phyloP scores from a whole-genome alignment of 2,329 filamentous ascomycete genomes.

The Epichloe sylvatica region DNA sequence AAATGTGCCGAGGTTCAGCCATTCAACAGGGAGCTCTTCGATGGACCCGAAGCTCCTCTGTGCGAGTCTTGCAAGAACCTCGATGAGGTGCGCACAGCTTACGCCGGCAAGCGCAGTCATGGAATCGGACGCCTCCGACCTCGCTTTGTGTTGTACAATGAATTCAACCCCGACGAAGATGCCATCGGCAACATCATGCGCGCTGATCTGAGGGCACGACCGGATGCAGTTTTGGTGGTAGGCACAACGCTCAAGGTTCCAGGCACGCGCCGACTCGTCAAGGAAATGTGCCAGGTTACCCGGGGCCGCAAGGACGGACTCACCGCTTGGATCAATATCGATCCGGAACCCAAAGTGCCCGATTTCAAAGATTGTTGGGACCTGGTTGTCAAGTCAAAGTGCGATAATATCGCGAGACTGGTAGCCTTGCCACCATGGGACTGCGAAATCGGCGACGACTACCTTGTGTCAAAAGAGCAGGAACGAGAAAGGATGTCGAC shows the following conservation, averaged over 20 bases:
- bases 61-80: slow-evolving; percentile 62
- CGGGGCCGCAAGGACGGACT: slow-evolving; percentile 69
- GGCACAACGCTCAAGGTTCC: slow-evolving; percentile 93
- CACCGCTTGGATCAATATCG: slow-evolving; percentile 88
- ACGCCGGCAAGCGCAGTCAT: slow-evolving; percentile 78
- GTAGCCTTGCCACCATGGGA: slow-evolving; percentile 50
- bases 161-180: slow-evolving; percentile 90
- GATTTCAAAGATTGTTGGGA: slow-evolving; percentile 93
- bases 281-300: slow-evolving; percentile 82
- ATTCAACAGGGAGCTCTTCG: slow-evolving; percentile 68
- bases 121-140: slow-evolving; percentile 82
- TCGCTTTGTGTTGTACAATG: slow-evolving; percentile 93
- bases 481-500: slow-evolving; percentile 25
- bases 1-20: slow-evolving; percentile 70
- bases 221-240: slow-evolving; percentile 86
- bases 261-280: slow-evolving; percentile 76
- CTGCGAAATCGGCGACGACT: slow-evolving; percentile 35
- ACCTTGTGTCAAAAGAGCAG: slow-evolving; percentile 31
- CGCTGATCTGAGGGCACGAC: slow-evolving; percentile 70
- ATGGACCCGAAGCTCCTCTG: slow-evolving; percentile 68
- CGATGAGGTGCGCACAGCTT: slow-evolving; percentile 60
- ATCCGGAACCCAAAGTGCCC: slow-evolving; percentile 64
- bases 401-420: slow-evolving; percentile 71
- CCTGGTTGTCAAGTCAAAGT: slow-evolving; percentile 71
- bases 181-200: slow-evolving; percentile 85